Base-by-base conservation (phyloP, 371 early-diverging fungal genomes). In the Phascolomyces articulosus region DNA sequence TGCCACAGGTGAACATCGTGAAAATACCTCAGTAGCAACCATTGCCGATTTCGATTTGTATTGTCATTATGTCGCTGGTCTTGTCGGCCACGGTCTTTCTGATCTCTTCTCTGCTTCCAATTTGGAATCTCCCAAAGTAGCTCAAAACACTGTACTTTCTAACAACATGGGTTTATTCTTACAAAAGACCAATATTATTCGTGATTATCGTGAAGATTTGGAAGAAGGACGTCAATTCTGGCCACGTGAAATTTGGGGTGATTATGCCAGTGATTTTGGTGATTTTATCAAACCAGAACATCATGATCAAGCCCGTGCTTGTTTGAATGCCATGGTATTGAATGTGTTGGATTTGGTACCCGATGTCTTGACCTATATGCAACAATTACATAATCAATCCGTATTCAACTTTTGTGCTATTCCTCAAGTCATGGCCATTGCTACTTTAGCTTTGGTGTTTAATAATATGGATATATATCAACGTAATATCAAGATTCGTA, bases 391-490 rank as follows among this genome's bases (percentile, higher is more conserved):
- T 58, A 91, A 97, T 67, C 91, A 85, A 28, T 84, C 92, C 0
- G 89, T 95, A 20, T 95, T 98, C 75, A 91, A 88, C 68, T 98
- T 98, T 73, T 94, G 95, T 73, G 98, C 98, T 24, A 98, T 98
- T 63, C 98, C 98, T 23, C 98, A 98, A 83, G 93, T 94, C 26
- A 97, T 97, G 98, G 98, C 98, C 20, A 92, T 98, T 64, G 91
- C 98, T n/a, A 93, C 97, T 1, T 75, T 98, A 24, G 85, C 90
- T 31, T 69, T 92, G 57, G 90, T 95, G 41, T 95, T 92, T 71
- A 93, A 94, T 82, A 96, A 96, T 76, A 78, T 87, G 62, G 81
- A 81, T 26, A 81, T 97, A 23, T 95, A 91, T 68, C 82, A 86
- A 2, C 81, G 80, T 38, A 92, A 93, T 63, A 85, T 94, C 69